Conservation (phyloP, 1,284 basidiomycete species). For the Cryptococcus wingfieldii region DNA sequence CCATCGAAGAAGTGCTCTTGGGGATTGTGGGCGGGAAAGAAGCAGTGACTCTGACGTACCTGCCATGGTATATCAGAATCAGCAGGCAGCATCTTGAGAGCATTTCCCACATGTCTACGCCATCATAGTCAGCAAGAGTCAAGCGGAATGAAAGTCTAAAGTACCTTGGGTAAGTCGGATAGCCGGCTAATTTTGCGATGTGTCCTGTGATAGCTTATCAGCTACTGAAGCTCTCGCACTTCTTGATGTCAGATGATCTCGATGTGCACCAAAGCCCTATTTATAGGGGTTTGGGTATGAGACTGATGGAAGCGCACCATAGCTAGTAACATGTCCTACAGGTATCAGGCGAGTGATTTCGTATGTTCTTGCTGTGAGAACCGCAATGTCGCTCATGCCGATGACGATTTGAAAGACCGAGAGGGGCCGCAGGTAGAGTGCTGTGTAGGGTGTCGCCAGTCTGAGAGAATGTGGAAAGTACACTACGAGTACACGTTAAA, state of each 20-base stretch:
- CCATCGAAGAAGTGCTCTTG: neutral
- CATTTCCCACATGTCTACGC: constrained; percentile 68
- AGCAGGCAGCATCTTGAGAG: constrained; percentile 33
- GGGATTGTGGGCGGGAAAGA: constrained; percentile 56
- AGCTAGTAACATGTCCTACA: constrained; percentile 38
- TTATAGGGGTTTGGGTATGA: too few species aligned
- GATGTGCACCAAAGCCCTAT: too few species aligned
- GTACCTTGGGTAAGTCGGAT: constrained; percentile 65
- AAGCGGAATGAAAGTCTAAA: neutral
- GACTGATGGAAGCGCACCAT: constrained; percentile 22
- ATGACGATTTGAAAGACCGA: too few species aligned
- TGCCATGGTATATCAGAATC: constrained; percentile 46
- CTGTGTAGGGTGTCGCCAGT: too few species aligned
- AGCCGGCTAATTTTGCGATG: constrained; percentile 74
- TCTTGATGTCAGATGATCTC: neutral
- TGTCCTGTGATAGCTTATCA: constrained; percentile 54
- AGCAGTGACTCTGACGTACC: constrained; percentile 60
- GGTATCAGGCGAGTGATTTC: constrained; percentile 42
- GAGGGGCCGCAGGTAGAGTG: too few species aligned
- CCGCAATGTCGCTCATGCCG: constrained; percentile 34
- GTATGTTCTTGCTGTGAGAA: constrained; percentile 42
- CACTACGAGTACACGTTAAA: too few species aligned
- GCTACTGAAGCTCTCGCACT: neutral
- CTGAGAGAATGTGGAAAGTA: too few species aligned
- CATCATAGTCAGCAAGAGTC: neutral